Evolutionary conservation across 306 rosid genomes (phyloP).

Genomic region (Malus asiatica): DNA sequence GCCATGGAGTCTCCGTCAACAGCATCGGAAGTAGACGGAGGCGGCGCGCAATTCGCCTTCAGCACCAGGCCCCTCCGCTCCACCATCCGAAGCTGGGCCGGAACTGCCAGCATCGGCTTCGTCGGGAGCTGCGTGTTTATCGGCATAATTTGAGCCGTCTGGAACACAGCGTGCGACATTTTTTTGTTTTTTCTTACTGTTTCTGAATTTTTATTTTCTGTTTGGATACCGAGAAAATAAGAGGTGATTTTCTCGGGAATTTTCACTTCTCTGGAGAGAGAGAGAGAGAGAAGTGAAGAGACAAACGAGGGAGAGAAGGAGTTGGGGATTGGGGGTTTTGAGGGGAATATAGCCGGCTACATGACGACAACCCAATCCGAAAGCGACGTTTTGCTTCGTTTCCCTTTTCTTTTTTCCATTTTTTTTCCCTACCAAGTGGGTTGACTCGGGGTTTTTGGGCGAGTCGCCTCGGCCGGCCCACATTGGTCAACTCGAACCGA

Average conservation of each 20-base stretch:
- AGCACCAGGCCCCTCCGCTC: constrained; percentile 18
- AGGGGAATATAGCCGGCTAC: constrained; percentile 23
- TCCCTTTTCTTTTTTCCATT: not conserved
- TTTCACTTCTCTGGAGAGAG: constrained; percentile 25
- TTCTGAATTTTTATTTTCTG: not conserved
- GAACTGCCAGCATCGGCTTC: constrained; percentile 24
- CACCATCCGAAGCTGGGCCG: not conserved
- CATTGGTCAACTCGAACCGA: too few relatives aligned
- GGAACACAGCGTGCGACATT: constrained; percentile 61
- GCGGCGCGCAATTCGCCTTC: constrained; percentile 26
- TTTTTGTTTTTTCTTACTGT: not conserved
- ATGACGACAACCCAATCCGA: constrained; percentile 49
- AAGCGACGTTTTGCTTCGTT: not conserved
- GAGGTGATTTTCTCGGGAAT: not conserved
- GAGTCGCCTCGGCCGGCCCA: constrained; percentile 12
- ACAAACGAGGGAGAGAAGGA: not conserved
- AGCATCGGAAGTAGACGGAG: constrained; percentile 25
- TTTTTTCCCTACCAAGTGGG: constrained; percentile 15
- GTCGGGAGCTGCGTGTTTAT: constrained; percentile 40
- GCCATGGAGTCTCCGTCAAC: constrained; percentile 29
- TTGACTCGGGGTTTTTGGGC: constrained; percentile 1
- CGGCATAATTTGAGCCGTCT: constrained; percentile 61
- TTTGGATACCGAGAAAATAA: constrained; percentile 10
- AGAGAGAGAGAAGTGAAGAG: constrained; percentile 25
- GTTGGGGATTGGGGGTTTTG: constrained; percentile 20